A percentile compares a stretch with the other conserved stretches of the same genome.
These are phyloP conservation scores for Dioscorea cayenensis DNA, from an alignment of 116 monocot species.

Conservation along the genomic window DNA sequence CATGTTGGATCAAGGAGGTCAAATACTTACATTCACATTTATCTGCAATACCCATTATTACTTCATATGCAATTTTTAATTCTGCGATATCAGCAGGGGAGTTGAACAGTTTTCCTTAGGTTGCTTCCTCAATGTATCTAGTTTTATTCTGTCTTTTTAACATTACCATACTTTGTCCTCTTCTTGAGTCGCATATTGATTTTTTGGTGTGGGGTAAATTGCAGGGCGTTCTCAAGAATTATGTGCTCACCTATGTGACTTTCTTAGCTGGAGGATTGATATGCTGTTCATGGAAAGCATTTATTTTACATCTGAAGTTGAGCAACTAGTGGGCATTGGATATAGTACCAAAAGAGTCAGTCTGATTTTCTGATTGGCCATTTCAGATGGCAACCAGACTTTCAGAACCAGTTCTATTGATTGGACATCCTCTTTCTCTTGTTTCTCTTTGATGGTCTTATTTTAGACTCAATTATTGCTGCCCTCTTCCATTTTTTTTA, in stretches of 20 bases:
- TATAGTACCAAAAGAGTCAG: background rate
- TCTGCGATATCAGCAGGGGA: background rate
- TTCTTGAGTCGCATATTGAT: slow-evolving; percentile 34
- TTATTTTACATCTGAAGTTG: slow-evolving; percentile 39
- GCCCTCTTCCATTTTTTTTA: background rate
- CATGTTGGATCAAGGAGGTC: background rate
- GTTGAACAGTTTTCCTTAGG: background rate
- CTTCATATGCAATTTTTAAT: background rate
- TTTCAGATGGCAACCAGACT: background rate
- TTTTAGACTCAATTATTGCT: background rate
- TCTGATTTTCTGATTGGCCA: background rate
- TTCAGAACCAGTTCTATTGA: slow-evolving; percentile 2
- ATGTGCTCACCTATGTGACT: slow-evolving; percentile 58
- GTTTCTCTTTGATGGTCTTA: background rate
- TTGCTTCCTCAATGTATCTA: background rate
- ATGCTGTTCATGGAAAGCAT: slow-evolving; percentile 55
- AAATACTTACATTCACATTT: background rate
- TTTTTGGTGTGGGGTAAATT: slow-evolving; percentile 63
- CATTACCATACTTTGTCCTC: background rate
- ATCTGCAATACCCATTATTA: background rate
- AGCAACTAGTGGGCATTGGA: slow-evolving; percentile 10
- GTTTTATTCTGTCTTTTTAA: background rate
- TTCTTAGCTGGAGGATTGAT: slow-evolving; percentile 76
- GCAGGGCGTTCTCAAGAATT: slow-evolving; percentile 62
- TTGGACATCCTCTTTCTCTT: background rate